Base-by-base conservation (phyloP, 2,329 filamentous ascomycete genomes). In the Aspergillus latus region DNA sequence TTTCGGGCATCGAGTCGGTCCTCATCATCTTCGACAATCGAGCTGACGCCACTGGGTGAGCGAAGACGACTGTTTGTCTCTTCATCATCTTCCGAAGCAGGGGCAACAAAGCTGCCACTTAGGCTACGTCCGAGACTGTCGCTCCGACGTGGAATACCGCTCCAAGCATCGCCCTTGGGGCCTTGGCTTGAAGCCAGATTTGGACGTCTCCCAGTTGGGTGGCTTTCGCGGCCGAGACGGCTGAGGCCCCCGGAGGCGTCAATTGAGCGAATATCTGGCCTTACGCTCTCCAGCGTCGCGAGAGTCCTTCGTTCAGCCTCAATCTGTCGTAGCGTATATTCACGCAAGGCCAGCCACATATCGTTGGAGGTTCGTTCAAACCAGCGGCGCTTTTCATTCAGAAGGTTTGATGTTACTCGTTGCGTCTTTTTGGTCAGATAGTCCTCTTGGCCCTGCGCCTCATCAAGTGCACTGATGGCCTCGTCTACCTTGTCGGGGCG, bases 151-250 rank as follows among this genome's bases (percentile, higher is more conserved):
- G 92, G 90, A 29, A 97, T 92, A 56, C 94, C 94, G 67, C 91
- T 96, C 94, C 94, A 99, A 13, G 94, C 88, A 73, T 99, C 94
- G n/a, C 94, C 94, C 77, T 96, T 96, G 49, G 94, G 93, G 0
- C 94, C 94, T 75, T 99, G 94, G 67, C 89, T 94, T 46, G 90
- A 89, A 13, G 90, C 89, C 63, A 97, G 76, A 73, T 86, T 93
- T 28, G 87, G 76, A 59, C 93, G 86, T 53, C 94, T 85, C 30
- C 78, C 76, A 4, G 86, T 77, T 2, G 94, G 93, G 71, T 96
- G 91, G 13, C 89, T 80, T 75, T 99, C 94, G 57, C 94, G 86
- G 42, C 94, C 94, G 34, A 99, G 82, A 42, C 94, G 85, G 67
- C 89, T 94, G 45, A 99, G 84, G 9, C 94, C 94, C 53, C 94